Conservation (phyloP, 2,329 filamentous ascomycete species). For the Geosmithia putterillii region DNA sequence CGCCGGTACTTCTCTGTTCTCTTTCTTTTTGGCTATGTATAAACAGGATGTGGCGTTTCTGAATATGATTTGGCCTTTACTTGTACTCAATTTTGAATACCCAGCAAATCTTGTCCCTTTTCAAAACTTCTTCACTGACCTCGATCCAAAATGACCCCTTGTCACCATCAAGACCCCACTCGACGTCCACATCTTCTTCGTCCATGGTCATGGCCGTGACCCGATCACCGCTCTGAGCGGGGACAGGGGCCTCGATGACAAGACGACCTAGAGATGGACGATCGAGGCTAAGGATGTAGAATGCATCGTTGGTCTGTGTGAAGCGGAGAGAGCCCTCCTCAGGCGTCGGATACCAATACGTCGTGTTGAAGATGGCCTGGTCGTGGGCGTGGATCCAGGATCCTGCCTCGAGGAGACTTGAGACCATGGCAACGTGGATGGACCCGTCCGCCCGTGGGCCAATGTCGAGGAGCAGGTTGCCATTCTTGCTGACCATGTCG, state of each 20-base stretch:
- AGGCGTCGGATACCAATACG: slow-evolving; percentile 36
- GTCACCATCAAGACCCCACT: slow-evolving; percentile 3
- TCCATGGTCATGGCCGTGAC: slow-evolving; percentile 26
- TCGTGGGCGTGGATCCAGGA: slow-evolving; percentile 38
- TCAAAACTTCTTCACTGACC: slow-evolving; percentile 15
- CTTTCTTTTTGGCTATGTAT: background rate
- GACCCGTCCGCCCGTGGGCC: slow-evolving; percentile 42
- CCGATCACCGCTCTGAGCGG: slow-evolving; percentile 30
- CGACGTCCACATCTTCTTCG: slow-evolving; percentile 10
- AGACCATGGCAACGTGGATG: slow-evolving; percentile 33
- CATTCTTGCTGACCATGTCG: slow-evolving; percentile 42
- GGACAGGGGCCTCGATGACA: slow-evolving; percentile 28
- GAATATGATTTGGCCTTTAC: background rate
- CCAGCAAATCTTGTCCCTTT: slow-evolving; percentile 25
- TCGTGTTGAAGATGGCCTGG: slow-evolving; percentile 45
- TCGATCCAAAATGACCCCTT: slow-evolving; percentile 14
- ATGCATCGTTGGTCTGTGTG: slow-evolving; percentile 37
- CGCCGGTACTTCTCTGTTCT: background rate
- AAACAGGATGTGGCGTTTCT: background rate
- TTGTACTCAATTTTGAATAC: slow-evolving; percentile 13
- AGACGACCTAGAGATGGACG: slow-evolving; percentile 24
- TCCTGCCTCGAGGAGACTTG: slow-evolving; percentile 36
- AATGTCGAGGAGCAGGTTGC: slow-evolving; percentile 43
- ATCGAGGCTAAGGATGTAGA: slow-evolving; percentile 35
- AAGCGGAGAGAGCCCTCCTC: slow-evolving; percentile 34